These are phyloP conservation scores for Bodo saltans DNA, from an alignment of 78 protist genomes.

Conservation along the genomic window DNA sequence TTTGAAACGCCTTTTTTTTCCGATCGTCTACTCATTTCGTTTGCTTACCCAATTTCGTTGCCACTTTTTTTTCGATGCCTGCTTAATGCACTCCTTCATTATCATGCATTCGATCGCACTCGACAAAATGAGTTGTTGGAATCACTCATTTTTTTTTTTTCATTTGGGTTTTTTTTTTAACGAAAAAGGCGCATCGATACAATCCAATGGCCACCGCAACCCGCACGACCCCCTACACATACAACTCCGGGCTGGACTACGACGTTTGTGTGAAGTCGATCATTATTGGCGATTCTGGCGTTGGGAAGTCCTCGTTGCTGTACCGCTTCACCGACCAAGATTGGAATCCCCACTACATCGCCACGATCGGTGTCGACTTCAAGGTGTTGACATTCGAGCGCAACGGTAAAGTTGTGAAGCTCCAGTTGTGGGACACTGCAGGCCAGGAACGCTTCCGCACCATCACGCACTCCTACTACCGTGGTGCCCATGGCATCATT, in stretches of 20 bases:
- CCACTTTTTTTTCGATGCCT: no score
- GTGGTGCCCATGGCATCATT: conserved; percentile 55
- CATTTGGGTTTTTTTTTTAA: no score
- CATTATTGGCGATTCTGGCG: conserved; percentile 36
- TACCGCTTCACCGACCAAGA: conserved; percentile 67
- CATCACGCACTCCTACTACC: conserved; percentile 55
- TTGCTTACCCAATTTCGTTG: no score
- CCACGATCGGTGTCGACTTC: conserved; percentile 86
- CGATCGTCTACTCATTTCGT: no score
- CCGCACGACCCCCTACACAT: not conserved
- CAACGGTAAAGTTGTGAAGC: conserved; percentile 53
- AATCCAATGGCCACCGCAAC: no score
- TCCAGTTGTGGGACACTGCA: conserved; percentile 85
- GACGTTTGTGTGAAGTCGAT: conserved; percentile 22
- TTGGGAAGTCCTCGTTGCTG: conserved; percentile 74
- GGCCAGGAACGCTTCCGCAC: conserved; percentile 80
- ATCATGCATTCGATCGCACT: no score
- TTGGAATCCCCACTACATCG: conserved; percentile 59
- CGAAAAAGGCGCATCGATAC: no score
- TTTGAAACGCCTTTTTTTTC: no score
- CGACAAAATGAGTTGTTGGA: no score
- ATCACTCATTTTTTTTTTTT: no score
- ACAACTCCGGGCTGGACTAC: not conserved
- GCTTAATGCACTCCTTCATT: no score
- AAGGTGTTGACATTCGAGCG: conserved; percentile 59